Base-by-base conservation (phyloP, 2,329 filamentous ascomycete genomes). In the Diaporthe caulivora region DNA sequence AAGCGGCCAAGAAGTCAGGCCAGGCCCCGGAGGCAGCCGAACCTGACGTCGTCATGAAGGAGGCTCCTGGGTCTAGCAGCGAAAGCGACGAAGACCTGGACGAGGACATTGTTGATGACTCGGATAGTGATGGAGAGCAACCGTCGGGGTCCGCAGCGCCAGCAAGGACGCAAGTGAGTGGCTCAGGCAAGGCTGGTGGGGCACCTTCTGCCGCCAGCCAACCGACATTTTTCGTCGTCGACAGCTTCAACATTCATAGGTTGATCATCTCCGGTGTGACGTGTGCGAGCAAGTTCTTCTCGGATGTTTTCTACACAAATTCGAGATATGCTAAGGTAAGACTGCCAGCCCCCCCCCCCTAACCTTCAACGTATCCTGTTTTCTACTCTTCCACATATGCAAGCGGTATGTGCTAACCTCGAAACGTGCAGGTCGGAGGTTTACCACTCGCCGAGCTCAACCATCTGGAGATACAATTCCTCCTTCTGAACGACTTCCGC, bases 211-310 rank as follows among this genome's bases (percentile, higher is more conserved):
- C 80, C 58, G 51, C 64, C 37, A 53, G 55, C 37, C 77, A 79
- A n/a, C 87, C 87, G 7, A 90, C 89, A 11, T 91, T 90, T 74
- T 98, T 99, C 81, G 96, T 98, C 53, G 97, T 98, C 15, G 97
- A 99, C 84, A 98, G 97, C 84, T 99, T 97, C 86, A 99, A 99
- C 84, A 98, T 99, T 76, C 97, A 99, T 81, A 92, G 97, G 71
- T 87, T 99, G 71, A 95, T 98, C 71, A 99, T 99, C 81, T 95
- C 97, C 2, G 97, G 96, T 47, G 97, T 99, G 57, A 99, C 97
- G 3, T 98, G 97, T 83, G 95, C 97, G 7, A 98, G 96, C 90
- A 99, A 99, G 84, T 99, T 98, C 88, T 99, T 99, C 84, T 98
- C 96, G 7, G 91, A 99, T 84, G 96, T 98, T 53, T 99, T 99